Percentiles rank a stretch among this genome's conserved stretches.
These are phyloP conservation scores for Exophiala bonariae DNA, from an alignment of 2,329 filamentous ascomycete species.

Conservation along the genomic window DNA sequence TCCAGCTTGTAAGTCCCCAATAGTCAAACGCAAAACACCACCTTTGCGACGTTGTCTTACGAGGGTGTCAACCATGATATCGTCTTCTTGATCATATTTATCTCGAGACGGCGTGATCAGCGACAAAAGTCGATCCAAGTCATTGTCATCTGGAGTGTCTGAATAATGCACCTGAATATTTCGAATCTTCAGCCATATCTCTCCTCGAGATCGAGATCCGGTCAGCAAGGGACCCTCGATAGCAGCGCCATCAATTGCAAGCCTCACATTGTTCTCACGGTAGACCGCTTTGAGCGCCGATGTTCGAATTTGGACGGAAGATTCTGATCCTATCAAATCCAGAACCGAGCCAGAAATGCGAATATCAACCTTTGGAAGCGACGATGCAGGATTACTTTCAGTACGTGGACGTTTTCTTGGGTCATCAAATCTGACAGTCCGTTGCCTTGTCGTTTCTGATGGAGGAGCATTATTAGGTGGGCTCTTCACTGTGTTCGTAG, in stretches of 20 bases:
- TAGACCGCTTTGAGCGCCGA: constrained; percentile 80
- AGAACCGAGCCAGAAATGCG: constrained; percentile 75
- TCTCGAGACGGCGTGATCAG: constrained; percentile 90
- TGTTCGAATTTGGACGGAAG: constrained; percentile 71
- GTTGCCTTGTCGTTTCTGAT: constrained; percentile 32
- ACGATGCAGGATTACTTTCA: constrained; percentile 18
- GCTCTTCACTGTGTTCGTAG: constrained; percentile 58
- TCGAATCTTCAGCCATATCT: constrained; percentile 62
- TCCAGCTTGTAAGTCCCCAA: constrained; percentile 64
- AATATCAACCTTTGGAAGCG: constrained; percentile 65
- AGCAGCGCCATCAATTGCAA: constrained; percentile 74
- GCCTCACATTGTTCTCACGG: constrained; percentile 68
- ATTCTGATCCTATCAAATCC: constrained; percentile 74
- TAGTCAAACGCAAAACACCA: constrained; percentile 69
- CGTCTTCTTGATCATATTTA: constrained; percentile 84
- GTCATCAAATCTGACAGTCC: constrained; percentile 60
- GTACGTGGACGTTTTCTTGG: constrained; percentile 20
- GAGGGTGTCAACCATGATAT: constrained; percentile 91
- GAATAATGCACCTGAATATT: constrained; percentile 73
- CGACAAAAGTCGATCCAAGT: constrained; percentile 78
- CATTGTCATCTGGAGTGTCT: constrained; percentile 70
- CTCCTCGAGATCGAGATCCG: constrained; percentile 50
- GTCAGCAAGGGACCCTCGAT: constrained; percentile 63
- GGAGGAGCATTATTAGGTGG: constrained; percentile 15
- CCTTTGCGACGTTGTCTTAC: constrained; percentile 84